These are phyloP conservation scores for Dentipellis fragilis DNA, from an alignment of 768 basidiomycete species.

Conservation along the genomic window DNA sequence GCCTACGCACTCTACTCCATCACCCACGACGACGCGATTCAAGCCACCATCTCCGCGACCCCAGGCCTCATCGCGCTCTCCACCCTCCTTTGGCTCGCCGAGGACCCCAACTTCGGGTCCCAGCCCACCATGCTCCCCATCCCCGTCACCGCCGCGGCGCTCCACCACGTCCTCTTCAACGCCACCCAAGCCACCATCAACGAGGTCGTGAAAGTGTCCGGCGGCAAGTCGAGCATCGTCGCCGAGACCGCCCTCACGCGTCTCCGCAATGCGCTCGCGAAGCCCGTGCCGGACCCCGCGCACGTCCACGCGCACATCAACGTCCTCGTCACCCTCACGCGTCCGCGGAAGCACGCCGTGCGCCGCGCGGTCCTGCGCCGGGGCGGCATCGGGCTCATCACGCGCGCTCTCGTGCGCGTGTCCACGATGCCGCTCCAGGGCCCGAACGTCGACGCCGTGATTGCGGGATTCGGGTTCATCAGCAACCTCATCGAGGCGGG, in stretches of 20 bases:
- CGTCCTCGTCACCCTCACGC: conserved; percentile 23
- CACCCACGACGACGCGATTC: conserved; percentile 18
- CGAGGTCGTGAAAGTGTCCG: conserved; percentile 20
- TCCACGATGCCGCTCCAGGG: conserved; percentile 13
- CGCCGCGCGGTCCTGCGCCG: conserved; percentile 24
- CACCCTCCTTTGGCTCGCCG: conserved; percentile 25
- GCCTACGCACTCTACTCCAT: conserved; percentile 21
- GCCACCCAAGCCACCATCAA: conserved; percentile 17
- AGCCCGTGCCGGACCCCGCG: conserved; percentile 11
- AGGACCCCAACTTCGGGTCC: conserved; percentile 19
- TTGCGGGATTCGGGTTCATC: conserved; percentile 23
- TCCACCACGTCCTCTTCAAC: conserved; percentile 21
- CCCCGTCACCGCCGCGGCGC: conserved; percentile 21
- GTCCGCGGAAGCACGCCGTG: conserved; percentile 19
- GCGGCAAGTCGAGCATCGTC: conserved; percentile 19
- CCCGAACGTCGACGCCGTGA: conserved; percentile 17
- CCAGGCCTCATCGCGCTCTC: conserved; percentile 25
- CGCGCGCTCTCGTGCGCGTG: conserved; percentile 23
- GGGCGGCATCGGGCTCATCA: conserved; percentile 21
- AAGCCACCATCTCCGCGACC: conserved; percentile 21
- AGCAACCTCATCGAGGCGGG: conserved; percentile 27
- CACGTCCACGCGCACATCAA: conserved; percentile 20
- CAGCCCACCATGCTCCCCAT: conserved; percentile 14
- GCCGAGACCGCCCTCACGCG: conserved; percentile 22
- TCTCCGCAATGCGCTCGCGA: conserved; percentile 16